A percentile compares a stretch with the other conserved stretches of the same genome.
These are phyloP conservation scores for Groenewaldozyma sp. DNA, from an alignment of 1,139 yeast species.

Conservation along the genomic window DNA sequence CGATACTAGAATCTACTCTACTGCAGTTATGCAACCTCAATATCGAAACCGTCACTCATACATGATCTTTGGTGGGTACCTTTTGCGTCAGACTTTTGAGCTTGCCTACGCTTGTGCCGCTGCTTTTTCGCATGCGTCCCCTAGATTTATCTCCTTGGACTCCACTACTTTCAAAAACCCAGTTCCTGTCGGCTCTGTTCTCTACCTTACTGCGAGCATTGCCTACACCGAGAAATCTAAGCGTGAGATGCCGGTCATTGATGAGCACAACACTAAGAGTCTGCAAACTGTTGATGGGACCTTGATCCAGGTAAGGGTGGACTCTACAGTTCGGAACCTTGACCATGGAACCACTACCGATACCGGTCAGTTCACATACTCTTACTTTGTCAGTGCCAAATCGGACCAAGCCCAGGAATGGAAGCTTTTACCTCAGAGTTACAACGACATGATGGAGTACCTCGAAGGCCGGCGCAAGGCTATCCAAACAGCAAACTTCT, in stretches of 20 bases:
- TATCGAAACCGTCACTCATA: slow-evolving; percentile 88
- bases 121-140: slow-evolving; percentile 72
- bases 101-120: slow-evolving; percentile 90
- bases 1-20: slow-evolving; percentile 60
- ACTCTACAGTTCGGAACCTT: slow-evolving; percentile 63
- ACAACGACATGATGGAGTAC: slow-evolving; percentile 86
- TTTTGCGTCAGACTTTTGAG: slow-evolving; percentile 85
- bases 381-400: slow-evolving; percentile 58
- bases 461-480: slow-evolving; percentile 88
- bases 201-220: slow-evolving; percentile 70
- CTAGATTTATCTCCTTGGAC: slow-evolving; percentile 82
- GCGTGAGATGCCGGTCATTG: slow-evolving; percentile 14
- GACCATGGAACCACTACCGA: slow-evolving; percentile 53
- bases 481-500: slow-evolving; percentile 60
- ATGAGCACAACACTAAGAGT: slow-evolving; percentile 6
- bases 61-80: slow-evolving; percentile 90
- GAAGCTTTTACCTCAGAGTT: slow-evolving; percentile 77
- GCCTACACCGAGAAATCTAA: slow-evolving; percentile 51
- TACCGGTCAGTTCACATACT: slow-evolving; percentile 80
- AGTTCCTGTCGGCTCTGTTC: slow-evolving; percentile 88
- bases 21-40: slow-evolving; percentile 92
- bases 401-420: slow-evolving; percentile 4
- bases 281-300: slow-evolving; percentile 73
- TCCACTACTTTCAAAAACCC: slow-evolving; percentile 88
- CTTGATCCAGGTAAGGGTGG: slow-evolving; percentile 79